phyloP scores from a whole-genome alignment of 495 filamentous ascomycete genomes.

The Penicillium fimorum region DNA sequence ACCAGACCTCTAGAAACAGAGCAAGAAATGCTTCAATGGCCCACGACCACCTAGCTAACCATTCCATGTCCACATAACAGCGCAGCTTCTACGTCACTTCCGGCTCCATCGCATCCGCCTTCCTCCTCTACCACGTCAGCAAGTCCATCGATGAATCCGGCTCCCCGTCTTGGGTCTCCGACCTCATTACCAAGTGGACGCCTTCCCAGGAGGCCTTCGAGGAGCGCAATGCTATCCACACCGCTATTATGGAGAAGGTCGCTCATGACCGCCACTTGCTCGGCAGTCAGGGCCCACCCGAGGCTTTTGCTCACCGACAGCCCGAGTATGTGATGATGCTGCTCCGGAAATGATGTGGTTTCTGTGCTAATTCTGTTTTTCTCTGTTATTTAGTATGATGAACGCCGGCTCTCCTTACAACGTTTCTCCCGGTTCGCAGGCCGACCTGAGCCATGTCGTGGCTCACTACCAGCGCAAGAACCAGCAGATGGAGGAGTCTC shows the following conservation, averaged over 20 bases:
- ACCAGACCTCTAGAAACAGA: conserved; percentile 12
- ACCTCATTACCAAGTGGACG: conserved; percentile 54
- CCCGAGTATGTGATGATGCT: conserved; percentile 60
- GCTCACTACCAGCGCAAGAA: conserved; percentile 62
- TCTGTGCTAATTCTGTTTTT: not conserved
- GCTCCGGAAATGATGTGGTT: not conserved
- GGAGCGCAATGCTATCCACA: conserved; percentile 62
- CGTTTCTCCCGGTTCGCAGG: conserved; percentile 58
- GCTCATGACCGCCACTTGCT: conserved; percentile 67
- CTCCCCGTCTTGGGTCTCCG: conserved; percentile 53
- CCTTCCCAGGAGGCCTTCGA: conserved; percentile 52
- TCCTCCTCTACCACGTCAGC: conserved; percentile 55
- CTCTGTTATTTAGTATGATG: conserved; percentile 30
- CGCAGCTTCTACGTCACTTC: conserved; percentile 64
- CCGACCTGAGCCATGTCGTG: conserved; percentile 59
- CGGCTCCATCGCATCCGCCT: conserved; percentile 54
- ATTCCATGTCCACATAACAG: conserved; percentile 37
- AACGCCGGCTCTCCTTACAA: conserved; percentile 62
- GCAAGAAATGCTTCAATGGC: conserved; percentile 10
- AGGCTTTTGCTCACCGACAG: conserved; percentile 55
- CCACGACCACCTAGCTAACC: conserved; percentile 18
- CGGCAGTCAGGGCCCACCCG: conserved; percentile 47
- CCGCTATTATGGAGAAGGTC: conserved; percentile 65
- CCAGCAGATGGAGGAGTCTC: conserved; percentile 50
- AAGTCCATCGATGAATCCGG: conserved; percentile 46